Conservation (phyloP, 441 rosid species). For the Brassica balearica region DNA sequence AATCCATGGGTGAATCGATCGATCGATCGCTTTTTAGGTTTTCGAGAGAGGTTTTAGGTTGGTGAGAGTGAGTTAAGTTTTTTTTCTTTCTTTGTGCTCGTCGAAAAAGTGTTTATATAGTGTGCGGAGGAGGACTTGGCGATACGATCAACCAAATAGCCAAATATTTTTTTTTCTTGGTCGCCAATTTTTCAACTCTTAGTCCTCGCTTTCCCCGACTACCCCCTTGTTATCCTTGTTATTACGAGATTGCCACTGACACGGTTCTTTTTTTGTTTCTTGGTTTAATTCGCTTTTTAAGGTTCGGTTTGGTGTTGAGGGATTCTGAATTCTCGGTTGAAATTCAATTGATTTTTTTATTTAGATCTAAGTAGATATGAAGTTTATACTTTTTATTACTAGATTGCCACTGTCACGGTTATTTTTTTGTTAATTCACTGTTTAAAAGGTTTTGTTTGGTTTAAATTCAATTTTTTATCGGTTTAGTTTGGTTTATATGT, state of each 20-base stretch:
- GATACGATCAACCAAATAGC: constrained; percentile 42
- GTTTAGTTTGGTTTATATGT: not conserved
- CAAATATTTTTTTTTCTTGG: constrained; percentile 15
- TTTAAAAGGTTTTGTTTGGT: not conserved
- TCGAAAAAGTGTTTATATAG: constrained; percentile 40
- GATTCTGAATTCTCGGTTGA: not conserved
- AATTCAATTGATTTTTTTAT: not conserved
- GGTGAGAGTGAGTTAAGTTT: constrained; percentile 20
- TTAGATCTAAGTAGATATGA: too few species aligned
- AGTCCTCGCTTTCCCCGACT: constrained; percentile 1
- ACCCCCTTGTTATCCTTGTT: not conserved
- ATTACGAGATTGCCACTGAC: constrained; percentile 26
- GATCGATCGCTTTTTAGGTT: constrained; percentile 35
- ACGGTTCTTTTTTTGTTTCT: not conserved
- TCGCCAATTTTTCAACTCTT: constrained; percentile 12
- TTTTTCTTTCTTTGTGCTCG: not conserved
- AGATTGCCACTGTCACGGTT: not conserved
- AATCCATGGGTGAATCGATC: constrained; percentile 61
- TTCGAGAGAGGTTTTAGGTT: constrained; percentile 26
- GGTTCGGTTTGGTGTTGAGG: not conserved
- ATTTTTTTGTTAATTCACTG: not conserved
- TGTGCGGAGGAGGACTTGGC: constrained; percentile 45
- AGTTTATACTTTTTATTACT: constrained; percentile 16
- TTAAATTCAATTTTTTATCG: not conserved
- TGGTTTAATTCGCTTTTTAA: not conserved